Percentiles rank a stretch among this genome's conserved stretches.
Evolutionary conservation across 371 early-diverging fungal genomes (phyloP).

Genomic region (Quaeritorhiza haematococci): DNA sequence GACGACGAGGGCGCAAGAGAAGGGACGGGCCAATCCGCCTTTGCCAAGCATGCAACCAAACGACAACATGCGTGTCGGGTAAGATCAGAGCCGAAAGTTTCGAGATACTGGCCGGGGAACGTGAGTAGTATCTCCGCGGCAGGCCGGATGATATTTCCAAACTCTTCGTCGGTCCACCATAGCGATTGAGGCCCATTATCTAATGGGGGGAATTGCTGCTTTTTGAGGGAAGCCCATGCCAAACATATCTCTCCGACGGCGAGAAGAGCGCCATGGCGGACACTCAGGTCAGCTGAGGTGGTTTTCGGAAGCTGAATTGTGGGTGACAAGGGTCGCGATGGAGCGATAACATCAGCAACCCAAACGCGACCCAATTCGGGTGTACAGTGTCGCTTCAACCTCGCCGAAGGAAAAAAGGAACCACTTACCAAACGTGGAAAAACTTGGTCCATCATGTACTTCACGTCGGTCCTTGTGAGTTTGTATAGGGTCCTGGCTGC

Average conservation of each 20-base stretch:
- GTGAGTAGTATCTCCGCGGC: slow-evolving; percentile 39
- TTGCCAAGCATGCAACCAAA: slow-evolving; percentile 46
- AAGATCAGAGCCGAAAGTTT: slow-evolving; percentile 60
- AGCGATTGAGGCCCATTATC: not conserved
- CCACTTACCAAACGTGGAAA: slow-evolving; percentile 2
- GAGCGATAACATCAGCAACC: not conserved
- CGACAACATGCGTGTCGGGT: slow-evolving; percentile 39
- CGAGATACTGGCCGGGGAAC: slow-evolving; percentile 47
- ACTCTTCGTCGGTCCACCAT: slow-evolving; percentile 23
- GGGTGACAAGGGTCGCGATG: not conserved
- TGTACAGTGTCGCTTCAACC: too few species aligned
- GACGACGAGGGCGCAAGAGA: too few species aligned
- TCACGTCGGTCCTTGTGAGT: slow-evolving; percentile 30
- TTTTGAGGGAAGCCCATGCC: slow-evolving; percentile 39
- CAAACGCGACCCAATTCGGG: too few species aligned
- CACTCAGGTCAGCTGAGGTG: slow-evolving; percentile 53
- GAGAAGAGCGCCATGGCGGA: slow-evolving; percentile 74
- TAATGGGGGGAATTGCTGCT: too few species aligned
- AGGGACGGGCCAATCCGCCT: slow-evolving; percentile 48
- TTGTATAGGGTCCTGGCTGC: slow-evolving; percentile 65
- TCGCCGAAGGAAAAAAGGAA: slow-evolving; percentile 8
- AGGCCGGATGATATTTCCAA: slow-evolving; percentile 27
- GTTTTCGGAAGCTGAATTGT: slow-evolving; percentile 53
- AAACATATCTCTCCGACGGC: slow-evolving; percentile 66
- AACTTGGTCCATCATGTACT: not conserved